Evolutionary conservation across 306 rosid genomes (phyloP), one percentile per base, ranked within the genome.

Genomic region (Mimosa bimucronata): DNA sequence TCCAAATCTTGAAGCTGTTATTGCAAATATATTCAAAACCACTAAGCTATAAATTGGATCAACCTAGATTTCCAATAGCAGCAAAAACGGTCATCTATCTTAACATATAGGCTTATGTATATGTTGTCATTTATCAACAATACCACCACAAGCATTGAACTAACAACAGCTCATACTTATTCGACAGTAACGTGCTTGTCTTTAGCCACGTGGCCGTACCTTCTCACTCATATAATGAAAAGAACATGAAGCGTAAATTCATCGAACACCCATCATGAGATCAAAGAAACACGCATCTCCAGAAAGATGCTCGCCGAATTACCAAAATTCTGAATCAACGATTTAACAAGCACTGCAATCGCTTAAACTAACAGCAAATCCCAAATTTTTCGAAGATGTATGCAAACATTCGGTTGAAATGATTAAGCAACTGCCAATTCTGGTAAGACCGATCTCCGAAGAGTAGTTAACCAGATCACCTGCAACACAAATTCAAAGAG

Each of bases 111-210:
- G 74, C 86, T 55, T 81, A 82, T 66, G 66, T 55, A 45, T 72
- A 53, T 41, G 77, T 73, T 69, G 26, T 86, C 85, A 60, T 61
- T 88, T 81, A 91, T 80, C 86, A 76, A 40, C 66, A 28, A 80
- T 62, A 61, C 57, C 45, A 58, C 80, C 66, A 77, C 90, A 75
- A 83, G 87, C 92, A 90, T 86, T 81, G 90, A 91, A 81, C 88
- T 57, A 46, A 66, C 57, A 46, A 66, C 58, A 73, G 60, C 79
- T 71, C 74, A 81, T 75, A 77, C 83, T 80, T 55, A 82, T 80
- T 84, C 77, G 81, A 81, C 23, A 77, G 70, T 70, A n/a, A n/a
- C n/a, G n/a, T n/a, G n/a, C 25, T 62, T 78, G 53, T 78, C 79
- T 75, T 52, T 80, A 19, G 5, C 58, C 34, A 42, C 62, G 44